A percentile compares a stretch with the other conserved stretches of the same genome.
These are phyloP conservation scores for Rhodosporidiobolus sp. DNA, from an alignment of 768 basidiomycete species.

Conservation along the genomic window DNA sequence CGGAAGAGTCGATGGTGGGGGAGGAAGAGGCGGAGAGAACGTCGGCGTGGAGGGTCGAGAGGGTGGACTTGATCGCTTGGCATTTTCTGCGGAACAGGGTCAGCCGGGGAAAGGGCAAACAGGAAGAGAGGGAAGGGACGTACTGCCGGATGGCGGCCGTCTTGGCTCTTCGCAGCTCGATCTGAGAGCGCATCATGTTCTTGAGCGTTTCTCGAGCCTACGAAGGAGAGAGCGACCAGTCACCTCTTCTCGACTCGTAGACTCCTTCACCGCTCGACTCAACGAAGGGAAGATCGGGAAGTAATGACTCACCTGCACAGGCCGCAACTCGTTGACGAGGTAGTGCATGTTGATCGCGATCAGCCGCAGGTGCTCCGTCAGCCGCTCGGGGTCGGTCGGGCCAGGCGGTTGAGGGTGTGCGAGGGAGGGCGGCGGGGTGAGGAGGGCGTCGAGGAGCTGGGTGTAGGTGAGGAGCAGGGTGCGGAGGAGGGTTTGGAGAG, in stretches of 20 bases:
- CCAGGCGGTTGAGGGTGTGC: conserved; percentile 45
- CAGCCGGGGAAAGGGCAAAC: not conserved
- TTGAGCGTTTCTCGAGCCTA: conserved; percentile 79
- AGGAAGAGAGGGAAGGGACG: conserved; percentile 43
- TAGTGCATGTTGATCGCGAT: conserved; percentile 84
- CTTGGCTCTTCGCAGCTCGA: conserved; percentile 70
- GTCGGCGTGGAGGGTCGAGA: not conserved
- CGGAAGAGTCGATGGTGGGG: not conserved
- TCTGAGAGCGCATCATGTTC: conserved; percentile 72
- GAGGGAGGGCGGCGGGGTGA: conserved; percentile 56
- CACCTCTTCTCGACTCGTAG: not conserved
- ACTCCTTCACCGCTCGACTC: conserved; percentile 1
- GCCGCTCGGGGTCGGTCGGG: conserved; percentile 35
- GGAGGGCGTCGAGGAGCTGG: conserved; percentile 64
- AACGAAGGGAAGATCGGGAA: not conserved
- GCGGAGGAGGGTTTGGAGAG: conserved; percentile 66
- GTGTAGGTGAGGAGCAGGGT: conserved; percentile 80
- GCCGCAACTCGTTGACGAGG: conserved; percentile 81
- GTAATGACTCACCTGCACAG: conserved; percentile 64
- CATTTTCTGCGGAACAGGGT: not conserved
- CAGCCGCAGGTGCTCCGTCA: conserved; percentile 69
- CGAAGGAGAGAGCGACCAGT: conserved; percentile 3
- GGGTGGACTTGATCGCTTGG: not conserved
- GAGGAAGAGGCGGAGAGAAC: not conserved
- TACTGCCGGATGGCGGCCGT: conserved; percentile 68